A percentile compares a stretch with the other conserved stretches of the same genome.
These are phyloP conservation scores for Ceratocystis huliohia DNA, from an alignment of 2,329 filamentous ascomycete genomes.

Conservation along the genomic window DNA sequence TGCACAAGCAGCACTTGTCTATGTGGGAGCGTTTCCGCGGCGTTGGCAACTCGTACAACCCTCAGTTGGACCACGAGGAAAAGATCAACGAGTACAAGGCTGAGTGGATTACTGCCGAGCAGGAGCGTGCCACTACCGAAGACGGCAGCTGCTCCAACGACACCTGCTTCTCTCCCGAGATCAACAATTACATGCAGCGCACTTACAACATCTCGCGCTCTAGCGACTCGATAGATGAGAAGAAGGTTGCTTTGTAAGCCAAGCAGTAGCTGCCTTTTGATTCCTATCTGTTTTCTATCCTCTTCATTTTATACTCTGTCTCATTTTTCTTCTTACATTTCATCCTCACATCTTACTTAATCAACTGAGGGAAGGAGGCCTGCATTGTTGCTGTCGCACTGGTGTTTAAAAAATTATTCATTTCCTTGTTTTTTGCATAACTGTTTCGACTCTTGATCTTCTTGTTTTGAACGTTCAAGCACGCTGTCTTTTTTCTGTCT, in stretches of 20 bases:
- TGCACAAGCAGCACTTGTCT: slow-evolving; percentile 79
- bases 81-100: slow-evolving; percentile 71
- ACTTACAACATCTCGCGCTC: slow-evolving; percentile 10
- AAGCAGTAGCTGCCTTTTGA: not conserved
- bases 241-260: slow-evolving; percentile 9
- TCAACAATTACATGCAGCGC: slow-evolving; percentile 19
- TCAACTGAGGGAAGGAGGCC: no score
- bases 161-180: slow-evolving; percentile 15
- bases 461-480: not conserved
- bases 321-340: not conserved
- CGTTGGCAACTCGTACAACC: slow-evolving; percentile 69
- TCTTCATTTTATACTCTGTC: slow-evolving; percentile 2
- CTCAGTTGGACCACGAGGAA: slow-evolving; percentile 66
- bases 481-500: not conserved
- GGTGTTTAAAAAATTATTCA: not conserved
- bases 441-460: not conserved
- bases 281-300: not conserved
- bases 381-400: not conserved
- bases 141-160: slow-evolving; percentile 27
- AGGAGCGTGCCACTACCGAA: slow-evolving; percentile 37
- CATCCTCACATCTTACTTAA: not conserved
- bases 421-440: not conserved
- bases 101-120: slow-evolving; percentile 46
- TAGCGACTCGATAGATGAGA: slow-evolving; percentile 14
- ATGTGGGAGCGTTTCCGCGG: slow-evolving; percentile 75